A percentile compares a stretch with the other conserved stretches of the same genome.
phyloP scores from a whole-genome alignment of 768 basidiomycete genomes.

The Trametes villosa region DNA sequence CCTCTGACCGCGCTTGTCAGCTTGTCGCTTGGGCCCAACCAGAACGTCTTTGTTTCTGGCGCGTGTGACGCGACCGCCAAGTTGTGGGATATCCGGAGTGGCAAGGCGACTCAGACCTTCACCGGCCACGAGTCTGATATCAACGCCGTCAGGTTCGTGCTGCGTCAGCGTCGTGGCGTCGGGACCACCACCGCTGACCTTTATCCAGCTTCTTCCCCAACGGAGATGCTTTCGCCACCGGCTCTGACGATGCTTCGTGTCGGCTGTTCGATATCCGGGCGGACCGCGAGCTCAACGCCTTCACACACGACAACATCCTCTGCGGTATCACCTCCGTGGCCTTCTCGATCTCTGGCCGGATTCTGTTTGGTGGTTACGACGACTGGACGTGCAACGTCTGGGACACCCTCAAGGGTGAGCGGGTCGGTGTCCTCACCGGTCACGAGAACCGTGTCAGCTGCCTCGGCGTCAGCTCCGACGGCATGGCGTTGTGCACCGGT shows the following conservation, averaged over 20 bases:
- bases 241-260: constrained; percentile 98
- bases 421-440: constrained; percentile 95
- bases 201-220: constrained; percentile 93
- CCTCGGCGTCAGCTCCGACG: constrained; percentile 93
- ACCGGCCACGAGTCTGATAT: constrained; percentile 99
- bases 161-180: constrained; percentile 4
- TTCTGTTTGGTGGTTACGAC: constrained; percentile 98
- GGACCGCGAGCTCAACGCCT: constrained; percentile 94
- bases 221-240: constrained; percentile 98
- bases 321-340: constrained; percentile 99
- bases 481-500: constrained; percentile 98
- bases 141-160: constrained; percentile 93
- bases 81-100: constrained; percentile 98
- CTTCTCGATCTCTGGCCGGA: constrained; percentile 96
- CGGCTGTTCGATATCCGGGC: constrained; percentile 97
- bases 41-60: constrained; percentile 97
- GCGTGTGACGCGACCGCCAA: constrained; percentile 99
- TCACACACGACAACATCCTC: constrained; percentile 98
- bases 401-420: constrained; percentile 98
- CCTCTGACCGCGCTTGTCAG: constrained; percentile 46
- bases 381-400: constrained; percentile 99
- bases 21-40: constrained; percentile 91
- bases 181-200: not conserved
- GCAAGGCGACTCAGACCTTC: constrained; percentile 97
- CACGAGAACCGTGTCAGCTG: constrained; percentile 99